Evolutionary conservation across 106 monocot species (phyloP), one percentile per base, ranked within the genome.

Genomic region (Acanthochlamys bracteata): DNA sequence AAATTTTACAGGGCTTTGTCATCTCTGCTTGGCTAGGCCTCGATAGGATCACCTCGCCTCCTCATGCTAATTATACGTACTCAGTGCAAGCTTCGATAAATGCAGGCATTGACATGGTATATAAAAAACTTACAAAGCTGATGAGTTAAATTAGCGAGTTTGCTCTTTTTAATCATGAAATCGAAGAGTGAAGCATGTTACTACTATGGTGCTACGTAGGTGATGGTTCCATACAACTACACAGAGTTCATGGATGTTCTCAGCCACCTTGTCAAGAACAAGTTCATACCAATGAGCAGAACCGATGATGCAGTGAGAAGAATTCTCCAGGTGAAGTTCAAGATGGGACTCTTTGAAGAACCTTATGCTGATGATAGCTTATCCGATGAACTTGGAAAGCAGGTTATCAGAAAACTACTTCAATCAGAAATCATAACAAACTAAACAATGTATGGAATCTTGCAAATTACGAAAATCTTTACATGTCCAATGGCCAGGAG

Each of bases 21-120:
- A 88, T 88, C 24, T 74, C 80, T 4, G 88, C 83, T 39, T 83
- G 74, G 76, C 65, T 80, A 75, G 88, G 80, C 0, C 55, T 88
- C 11, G 83, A 88, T 58, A 63, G 53, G 57, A 83, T 88, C 39
- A 75, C 78, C 6, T 27, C 57, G 7, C 83, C 83, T 17, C 59
- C 64, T 1, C 65, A 69, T 63, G 57, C 67, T 47, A 80, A 88
- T 68, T 88, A 83, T 68, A 62, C 80, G 6, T 80, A 80, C 49
- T 88, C 88, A 11, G 19, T 88, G 59, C 49, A 59, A 45, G 51
- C 68, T 21, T 68, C 76, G 21, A 75, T 88, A 33, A 25, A 43
- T 25, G 88, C 88, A 0, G 88, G 83, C 55, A 75, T 88, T 21
- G 88, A 88, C 53, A 88, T 86, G 86, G 90, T 85, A 42, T 22